Conservation (phyloP, 2,329 filamentous ascomycete species). For the Pseudogymnoascus sp. region DNA sequence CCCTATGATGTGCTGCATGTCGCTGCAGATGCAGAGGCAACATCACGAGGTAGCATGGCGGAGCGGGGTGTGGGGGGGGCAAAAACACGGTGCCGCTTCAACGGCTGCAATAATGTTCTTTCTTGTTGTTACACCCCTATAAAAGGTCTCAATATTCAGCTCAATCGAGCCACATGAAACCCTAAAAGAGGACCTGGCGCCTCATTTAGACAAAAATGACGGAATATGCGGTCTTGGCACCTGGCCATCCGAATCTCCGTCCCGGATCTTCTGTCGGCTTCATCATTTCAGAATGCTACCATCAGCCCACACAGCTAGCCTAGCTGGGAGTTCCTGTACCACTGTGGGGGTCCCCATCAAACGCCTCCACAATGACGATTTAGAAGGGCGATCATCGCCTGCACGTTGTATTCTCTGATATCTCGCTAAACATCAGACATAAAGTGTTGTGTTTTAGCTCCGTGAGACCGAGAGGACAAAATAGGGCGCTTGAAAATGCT, state of each 20-base stretch:
- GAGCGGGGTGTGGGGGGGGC: not conserved
- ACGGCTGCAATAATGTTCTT: not conserved
- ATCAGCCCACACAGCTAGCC: not conserved
- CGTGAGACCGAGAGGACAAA: not conserved
- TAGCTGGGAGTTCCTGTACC: not conserved
- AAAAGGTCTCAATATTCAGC: not conserved
- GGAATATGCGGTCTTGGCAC: not conserved
- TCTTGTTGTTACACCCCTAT: not conserved
- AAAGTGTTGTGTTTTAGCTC: not conserved
- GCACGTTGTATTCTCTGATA: not conserved
- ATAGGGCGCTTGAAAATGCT: not conserved
- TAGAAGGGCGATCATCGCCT: not conserved
- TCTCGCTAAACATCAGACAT: not conserved
- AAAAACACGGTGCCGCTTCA: conserved; percentile 4
- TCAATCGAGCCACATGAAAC: conserved; percentile 7
- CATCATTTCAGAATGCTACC: conserved; percentile 1
- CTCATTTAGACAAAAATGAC: conserved; percentile 1
- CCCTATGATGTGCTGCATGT: conserved; percentile 2
- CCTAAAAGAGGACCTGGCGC: not conserved
- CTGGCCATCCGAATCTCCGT: conserved; percentile 8
- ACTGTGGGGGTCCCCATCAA: not conserved
- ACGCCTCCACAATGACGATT: not conserved
- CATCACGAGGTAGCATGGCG: not conserved
- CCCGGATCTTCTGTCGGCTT: not conserved
- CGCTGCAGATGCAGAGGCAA: not conserved